These are phyloP conservation scores for Trametes cinnabarina DNA, from an alignment of 768 basidiomycete species.

Conservation along the genomic window DNA sequence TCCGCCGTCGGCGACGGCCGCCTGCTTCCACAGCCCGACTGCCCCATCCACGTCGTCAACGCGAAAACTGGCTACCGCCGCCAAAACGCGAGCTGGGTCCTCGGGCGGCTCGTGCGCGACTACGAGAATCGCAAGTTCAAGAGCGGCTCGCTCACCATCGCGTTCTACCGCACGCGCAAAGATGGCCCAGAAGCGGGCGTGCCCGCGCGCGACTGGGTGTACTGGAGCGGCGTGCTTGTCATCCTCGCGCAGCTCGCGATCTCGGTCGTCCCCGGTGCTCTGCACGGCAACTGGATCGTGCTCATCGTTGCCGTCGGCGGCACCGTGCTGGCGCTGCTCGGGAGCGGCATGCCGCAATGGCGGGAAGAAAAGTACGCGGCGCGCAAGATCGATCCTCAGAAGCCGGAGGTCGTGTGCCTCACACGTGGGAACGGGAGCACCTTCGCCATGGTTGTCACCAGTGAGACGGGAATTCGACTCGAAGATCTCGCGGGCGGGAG, in stretches of 20 bases:
- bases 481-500: slow-evolving; percentile 32
- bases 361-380: slow-evolving; percentile 31
- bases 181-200: slow-evolving; percentile 15
- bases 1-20: slow-evolving; percentile 26
- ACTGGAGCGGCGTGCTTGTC: slow-evolving; percentile 24
- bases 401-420: slow-evolving; percentile 27
- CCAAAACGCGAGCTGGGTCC: slow-evolving; percentile 29
- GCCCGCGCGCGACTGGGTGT: slow-evolving; percentile 30
- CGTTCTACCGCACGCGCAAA: slow-evolving; percentile 21
- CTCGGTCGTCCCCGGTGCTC: slow-evolving; percentile 27
- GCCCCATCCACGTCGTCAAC: slow-evolving; percentile 22
- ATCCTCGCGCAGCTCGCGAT: slow-evolving; percentile 31
- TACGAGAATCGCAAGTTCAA: slow-evolving; percentile 16
- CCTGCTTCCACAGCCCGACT: slow-evolving; percentile 30
- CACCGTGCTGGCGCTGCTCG: slow-evolving; percentile 26
- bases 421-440: slow-evolving; percentile 32
- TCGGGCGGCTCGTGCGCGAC: slow-evolving; percentile 32
- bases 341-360: slow-evolving; percentile 32
- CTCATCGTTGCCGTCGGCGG: slow-evolving; percentile 31
- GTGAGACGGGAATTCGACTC: slow-evolving; percentile 27
- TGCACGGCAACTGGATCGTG: slow-evolving; percentile 30
- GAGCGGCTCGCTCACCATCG: slow-evolving; percentile 21
- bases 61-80: slow-evolving; percentile 27
- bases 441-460: slow-evolving; percentile 31
- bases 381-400: slow-evolving; percentile 10